Percentiles rank a stretch among this genome's conserved stretches.
Evolutionary conservation across 179 eudicot species (phyloP).

Genomic region (Beta corolliflora): DNA sequence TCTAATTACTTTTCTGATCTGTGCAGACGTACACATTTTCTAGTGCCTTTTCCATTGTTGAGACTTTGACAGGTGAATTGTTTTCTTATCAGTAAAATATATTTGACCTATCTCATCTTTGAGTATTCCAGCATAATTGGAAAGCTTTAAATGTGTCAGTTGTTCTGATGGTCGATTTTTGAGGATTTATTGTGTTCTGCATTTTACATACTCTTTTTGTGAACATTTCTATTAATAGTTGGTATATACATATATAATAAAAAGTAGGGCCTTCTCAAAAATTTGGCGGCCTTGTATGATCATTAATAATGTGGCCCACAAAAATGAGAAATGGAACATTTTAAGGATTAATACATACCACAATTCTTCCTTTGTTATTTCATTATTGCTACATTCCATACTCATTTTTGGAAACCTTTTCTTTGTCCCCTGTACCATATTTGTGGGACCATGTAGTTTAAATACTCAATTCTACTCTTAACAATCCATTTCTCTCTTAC

Average conservation of each 20-base stretch:
- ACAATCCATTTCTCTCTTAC: too few relatives aligned
- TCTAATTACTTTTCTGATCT: constrained; percentile 30
- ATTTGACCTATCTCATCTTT: neutral
- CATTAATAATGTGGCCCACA: too few relatives aligned
- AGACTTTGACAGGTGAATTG: constrained; percentile 75
- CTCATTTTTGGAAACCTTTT: too few relatives aligned
- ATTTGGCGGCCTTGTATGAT: too few relatives aligned
- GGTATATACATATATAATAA: neutral
- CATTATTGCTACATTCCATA: too few relatives aligned
- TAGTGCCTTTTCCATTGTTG: constrained; percentile 82
- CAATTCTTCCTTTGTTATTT: too few relatives aligned
- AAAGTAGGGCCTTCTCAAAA: too few relatives aligned
- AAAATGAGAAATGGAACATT: too few relatives aligned
- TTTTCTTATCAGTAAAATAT: constrained; percentile 10
- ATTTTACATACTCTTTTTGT: neutral
- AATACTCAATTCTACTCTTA: too few relatives aligned
- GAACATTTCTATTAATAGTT: neutral
- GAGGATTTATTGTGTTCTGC: neutral
- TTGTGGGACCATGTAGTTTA: too few relatives aligned
- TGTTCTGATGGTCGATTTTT: neutral
- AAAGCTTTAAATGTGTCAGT: neutral
- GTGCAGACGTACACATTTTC: constrained; percentile 92
- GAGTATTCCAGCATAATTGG: neutral
- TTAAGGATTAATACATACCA: too few relatives aligned
- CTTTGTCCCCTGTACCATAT: too few relatives aligned